These are phyloP conservation scores for Coemansia nantahalensis DNA, from an alignment of 192 early-diverging fungal species.

Conservation along the genomic window DNA sequence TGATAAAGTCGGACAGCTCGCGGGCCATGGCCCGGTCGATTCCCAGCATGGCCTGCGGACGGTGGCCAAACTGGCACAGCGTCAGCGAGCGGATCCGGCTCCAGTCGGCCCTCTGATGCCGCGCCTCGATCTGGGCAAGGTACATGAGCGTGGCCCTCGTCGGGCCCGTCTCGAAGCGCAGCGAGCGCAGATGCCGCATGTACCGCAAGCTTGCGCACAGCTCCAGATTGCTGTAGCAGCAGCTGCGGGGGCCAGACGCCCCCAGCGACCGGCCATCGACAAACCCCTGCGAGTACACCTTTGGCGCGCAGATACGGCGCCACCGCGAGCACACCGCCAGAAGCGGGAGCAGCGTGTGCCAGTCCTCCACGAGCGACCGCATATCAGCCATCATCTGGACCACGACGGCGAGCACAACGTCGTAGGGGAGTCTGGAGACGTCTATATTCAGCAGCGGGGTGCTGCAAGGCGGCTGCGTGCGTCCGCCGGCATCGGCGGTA, in stretches of 20 bases:
- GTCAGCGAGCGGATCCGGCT: slow-evolving; percentile 2
- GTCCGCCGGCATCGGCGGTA: too few relatives aligned
- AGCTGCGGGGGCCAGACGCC: not conserved
- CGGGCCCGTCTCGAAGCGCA: slow-evolving; percentile 3
- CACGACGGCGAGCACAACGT: slow-evolving; percentile 1
- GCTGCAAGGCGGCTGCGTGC: too few relatives aligned
- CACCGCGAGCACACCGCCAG: slow-evolving; percentile 5
- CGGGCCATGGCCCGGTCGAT: not conserved
- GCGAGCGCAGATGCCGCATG: not conserved
- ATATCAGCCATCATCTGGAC: not conserved
- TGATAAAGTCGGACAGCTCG: slow-evolving; percentile 1
- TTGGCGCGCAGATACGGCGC: slow-evolving; percentile 1
- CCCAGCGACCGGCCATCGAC: not conserved
- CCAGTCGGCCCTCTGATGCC: not conserved
- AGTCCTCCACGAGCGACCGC: not conserved
- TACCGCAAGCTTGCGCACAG: not conserved
- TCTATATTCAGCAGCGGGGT: not conserved
- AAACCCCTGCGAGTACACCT: slow-evolving; percentile 7
- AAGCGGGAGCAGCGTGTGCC: not conserved
- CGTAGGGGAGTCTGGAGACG: slow-evolving; percentile 3
- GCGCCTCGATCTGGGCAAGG: not conserved
- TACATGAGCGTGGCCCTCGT: not conserved
- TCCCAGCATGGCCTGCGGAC: not conserved
- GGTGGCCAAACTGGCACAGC: slow-evolving; percentile 2
- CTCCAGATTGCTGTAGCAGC: slow-evolving; percentile 2